Base-by-base conservation (phyloP, 2,329 filamentous ascomycete genomes). In the Colletotrichum sp. region DNA sequence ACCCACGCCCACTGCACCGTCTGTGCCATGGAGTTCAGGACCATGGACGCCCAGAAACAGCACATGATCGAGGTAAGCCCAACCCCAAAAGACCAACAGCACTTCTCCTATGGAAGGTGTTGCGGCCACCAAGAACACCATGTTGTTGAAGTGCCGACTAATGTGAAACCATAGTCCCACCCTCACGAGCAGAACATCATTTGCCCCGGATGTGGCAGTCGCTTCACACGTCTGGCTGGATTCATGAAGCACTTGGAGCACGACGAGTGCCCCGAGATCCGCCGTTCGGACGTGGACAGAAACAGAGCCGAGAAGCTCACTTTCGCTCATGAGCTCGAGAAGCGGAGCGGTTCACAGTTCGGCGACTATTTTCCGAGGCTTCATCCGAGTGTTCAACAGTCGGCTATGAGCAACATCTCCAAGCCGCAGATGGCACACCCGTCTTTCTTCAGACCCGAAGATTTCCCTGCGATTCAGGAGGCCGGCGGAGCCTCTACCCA, bases 211-310 rank as follows among this genome's bases (percentile, higher is more conserved):
- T 91, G 89, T 73, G 74, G 78, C 1, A 81, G 78, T 3, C 80
- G 80, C 1, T 90, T 89, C 71, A 62, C 36, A 1, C 81, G 83
- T 1, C 80, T 86, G 1, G 81, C 83, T 1, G 76, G 66, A 0
- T 83, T 89, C 43, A 84, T 90, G 68, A 48, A 74, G 1, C 89
- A 91, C 65, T 82, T 91, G 5, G 88, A 91, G 79, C 76, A 77
- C 3, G 79, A 82, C 28, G 69, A 83, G 2, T 91, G 89, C 75
- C 32, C 73, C 2, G 67, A 48, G 0, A 84, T 91, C 72, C 80
- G 77, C 30, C 79, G 79, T 4, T 71, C 75, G 0, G 76, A 82
- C 2, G 75, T 89, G 14, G 81, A 83, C 10, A 74, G 79, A 9
- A 77, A 81, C 21, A 84, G 87, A 5, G 79, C 85, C 56, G 77